A percentile compares a stretch with the other conserved stretches of the same genome.
Conservation (phyloP, 192 early-diverging fungal species). For the Dissophora ornata region DNA sequence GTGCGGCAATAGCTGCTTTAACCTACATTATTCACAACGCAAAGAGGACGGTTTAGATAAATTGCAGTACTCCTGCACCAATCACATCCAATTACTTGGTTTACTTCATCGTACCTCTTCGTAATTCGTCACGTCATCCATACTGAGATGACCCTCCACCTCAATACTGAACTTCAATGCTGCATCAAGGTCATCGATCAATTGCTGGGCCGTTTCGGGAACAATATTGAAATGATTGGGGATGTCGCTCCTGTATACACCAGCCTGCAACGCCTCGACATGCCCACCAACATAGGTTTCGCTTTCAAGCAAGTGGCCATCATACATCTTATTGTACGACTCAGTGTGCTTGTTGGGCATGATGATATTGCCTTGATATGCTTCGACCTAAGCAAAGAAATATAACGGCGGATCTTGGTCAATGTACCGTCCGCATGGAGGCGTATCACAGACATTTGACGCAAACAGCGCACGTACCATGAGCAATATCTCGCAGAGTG, state of each 20-base stretch:
- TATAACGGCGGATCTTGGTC: not conserved
- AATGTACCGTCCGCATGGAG: too few species aligned
- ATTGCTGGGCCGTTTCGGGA: slow-evolving; percentile 79
- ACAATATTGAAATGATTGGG: slow-evolving; percentile 85
- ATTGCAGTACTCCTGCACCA: not conserved
- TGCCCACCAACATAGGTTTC: slow-evolving; percentile 99
- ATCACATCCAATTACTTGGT: too few species aligned
- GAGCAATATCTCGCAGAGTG: slow-evolving; percentile 93
- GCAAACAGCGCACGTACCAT: slow-evolving; percentile 76
- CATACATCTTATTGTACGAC: slow-evolving; percentile 78
- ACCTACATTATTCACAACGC: slow-evolving; percentile 64
- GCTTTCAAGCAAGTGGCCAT: slow-evolving; percentile 90
- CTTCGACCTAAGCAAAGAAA: slow-evolving; percentile 74
- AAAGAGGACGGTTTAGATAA: not conserved
- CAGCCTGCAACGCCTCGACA: slow-evolving; percentile 99
- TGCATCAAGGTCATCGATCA: slow-evolving; percentile 92
- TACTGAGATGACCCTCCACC: slow-evolving; percentile 77
- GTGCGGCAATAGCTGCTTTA: slow-evolving; percentile 67
- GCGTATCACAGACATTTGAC: too few species aligned
- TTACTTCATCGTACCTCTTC: slow-evolving; percentile 89
- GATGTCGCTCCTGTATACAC: slow-evolving; percentile 95
- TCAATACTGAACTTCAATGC: slow-evolving; percentile 91
- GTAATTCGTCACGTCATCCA: slow-evolving; percentile 90
- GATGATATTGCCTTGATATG: slow-evolving; percentile 86
- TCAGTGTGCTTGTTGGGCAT: slow-evolving; percentile 98